A percentile compares a stretch with the other conserved stretches of the same genome.
phyloP scores from a whole-genome alignment of 192 early-diverging fungal species.

The Diversispora epigaea region DNA sequence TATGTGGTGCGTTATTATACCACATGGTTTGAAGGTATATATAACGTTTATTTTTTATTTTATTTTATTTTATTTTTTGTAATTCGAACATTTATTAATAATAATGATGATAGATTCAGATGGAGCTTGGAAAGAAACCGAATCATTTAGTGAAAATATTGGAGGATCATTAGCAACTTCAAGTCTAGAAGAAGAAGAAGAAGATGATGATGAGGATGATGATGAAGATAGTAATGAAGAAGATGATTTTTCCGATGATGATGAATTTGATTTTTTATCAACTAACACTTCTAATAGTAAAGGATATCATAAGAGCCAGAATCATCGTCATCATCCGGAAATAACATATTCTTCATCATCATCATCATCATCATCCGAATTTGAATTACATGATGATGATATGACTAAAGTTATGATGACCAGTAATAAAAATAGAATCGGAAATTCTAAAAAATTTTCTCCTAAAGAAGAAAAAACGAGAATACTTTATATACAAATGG shows the following conservation, averaged over 20 bases:
- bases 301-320: not conserved
- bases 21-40: slow-evolving; percentile 83
- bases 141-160: slow-evolving; percentile 29
- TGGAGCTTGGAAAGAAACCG: slow-evolving; percentile 38
- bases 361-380: not conserved
- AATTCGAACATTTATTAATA: no score
- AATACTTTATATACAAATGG: slow-evolving; percentile 96
- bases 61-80: not conserved
- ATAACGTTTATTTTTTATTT: slow-evolving; percentile 13
- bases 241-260: slow-evolving; percentile 28
- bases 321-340: not conserved
- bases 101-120: slow-evolving; percentile 36
- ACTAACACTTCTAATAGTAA: slow-evolving; percentile 36
- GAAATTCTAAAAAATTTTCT: slow-evolving; percentile 29
- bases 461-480: slow-evolving; percentile 37
- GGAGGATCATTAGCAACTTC: not conserved
- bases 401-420: not conserved
- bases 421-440: not conserved
- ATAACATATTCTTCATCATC: not conserved
- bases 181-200: no score
- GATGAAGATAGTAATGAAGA: slow-evolving; percentile 28
- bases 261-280: slow-evolving; percentile 49
- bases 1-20: slow-evolving; percentile 88
- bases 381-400: slow-evolving; percentile 5
- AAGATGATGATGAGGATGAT: not conserved